Base-by-base conservation (phyloP, 169 alveolate genomes). In the Eimeria falciformis region DNA sequence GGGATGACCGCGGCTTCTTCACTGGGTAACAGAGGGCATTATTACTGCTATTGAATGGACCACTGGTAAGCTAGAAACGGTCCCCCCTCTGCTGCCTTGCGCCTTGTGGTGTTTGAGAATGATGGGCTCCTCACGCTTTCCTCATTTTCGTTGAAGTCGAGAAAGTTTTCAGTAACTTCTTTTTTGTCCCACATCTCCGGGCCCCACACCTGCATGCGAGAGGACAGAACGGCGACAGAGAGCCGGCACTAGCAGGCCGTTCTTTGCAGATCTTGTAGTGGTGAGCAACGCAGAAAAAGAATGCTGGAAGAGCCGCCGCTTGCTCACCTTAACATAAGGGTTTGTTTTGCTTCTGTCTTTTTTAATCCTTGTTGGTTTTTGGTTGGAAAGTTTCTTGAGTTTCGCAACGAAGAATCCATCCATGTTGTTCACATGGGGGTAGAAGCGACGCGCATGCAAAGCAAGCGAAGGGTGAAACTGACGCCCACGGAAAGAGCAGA, bases 331-430 rank as follows among this genome's bases (percentile, higher is more conserved):
- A 43, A 69, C 86, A n/a, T 17, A 58, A 7, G 66, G 79, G 65
- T 81, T 90, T 6, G 27, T 40, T 53, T 90, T 90, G 37, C 91
- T 50, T 11, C 94, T 45, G 69, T 90, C 94, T 45, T 90, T 90
- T 45, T 45, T 46, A 27, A 68, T 33, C 1, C 94, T 62, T 23
- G 43, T n/a, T 1, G 90, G 90, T 46, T 93, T 94, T 2, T 97
- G 98, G 91, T 98, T 97, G 33, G 97, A 97, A 58, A 96, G 94
- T 94, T 98, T 98, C 95, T 97, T 97, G 50, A 99, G 94, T 94
- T 99, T 99, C 17, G 99, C 99, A 53, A 98, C 98, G 90, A 97
- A 99, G 95, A 99, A 99, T 27, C 99, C 99, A 93, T 99, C 99
- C 96, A 98, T 96, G 88, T 98, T 98, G 94, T 98, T 99, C 68